These are phyloP conservation scores for Penicillium oxalicum DNA, from an alignment of 2,329 filamentous ascomycete genomes.

Conservation along the genomic window DNA sequence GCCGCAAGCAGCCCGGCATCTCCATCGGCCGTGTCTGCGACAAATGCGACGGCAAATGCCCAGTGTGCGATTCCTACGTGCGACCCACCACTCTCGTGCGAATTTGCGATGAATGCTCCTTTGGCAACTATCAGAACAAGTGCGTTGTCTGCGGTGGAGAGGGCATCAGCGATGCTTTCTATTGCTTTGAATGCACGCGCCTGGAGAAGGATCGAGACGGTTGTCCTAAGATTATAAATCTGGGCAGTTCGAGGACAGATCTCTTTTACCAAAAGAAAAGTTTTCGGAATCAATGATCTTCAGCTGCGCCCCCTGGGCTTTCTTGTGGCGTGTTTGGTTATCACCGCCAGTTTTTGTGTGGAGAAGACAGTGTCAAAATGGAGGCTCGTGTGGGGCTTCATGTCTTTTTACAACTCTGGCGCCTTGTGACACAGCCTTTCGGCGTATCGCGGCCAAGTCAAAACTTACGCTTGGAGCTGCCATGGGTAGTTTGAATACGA, in stretches of 20 bases:
- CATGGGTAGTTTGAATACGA: background rate
- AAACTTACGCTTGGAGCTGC: background rate
- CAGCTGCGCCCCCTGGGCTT: background rate
- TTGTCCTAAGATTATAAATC: constrained; percentile 98
- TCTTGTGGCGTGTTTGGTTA: constrained; percentile 8
- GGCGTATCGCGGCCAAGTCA: background rate
- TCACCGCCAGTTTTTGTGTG: constrained; percentile 2
- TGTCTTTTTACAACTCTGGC: too few relatives aligned
- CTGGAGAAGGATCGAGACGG: constrained; percentile 96
- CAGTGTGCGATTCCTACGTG: constrained; percentile 98
- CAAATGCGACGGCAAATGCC: constrained; percentile 99
- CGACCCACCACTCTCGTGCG: constrained; percentile 93
- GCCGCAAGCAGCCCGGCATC: constrained; percentile 96
- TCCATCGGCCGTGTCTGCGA: constrained; percentile 98
- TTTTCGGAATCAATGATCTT: constrained; percentile 40
- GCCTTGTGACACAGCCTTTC: too few relatives aligned
- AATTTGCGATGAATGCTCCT: constrained; percentile 99
- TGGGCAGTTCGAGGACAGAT: constrained; percentile 93
- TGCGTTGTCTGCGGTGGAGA: constrained; percentile 98
- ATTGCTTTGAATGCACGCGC: constrained; percentile 97
- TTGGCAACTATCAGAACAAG: constrained; percentile 99
- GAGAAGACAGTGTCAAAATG: constrained; percentile 6
- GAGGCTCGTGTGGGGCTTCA: constrained; percentile 2
- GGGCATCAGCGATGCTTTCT: constrained; percentile 96
- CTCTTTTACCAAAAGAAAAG: constrained; percentile 70